These are phyloP conservation scores for Fomitopsis schrenkii DNA, from an alignment of 1,284 basidiomycete species.

Conservation along the genomic window DNA sequence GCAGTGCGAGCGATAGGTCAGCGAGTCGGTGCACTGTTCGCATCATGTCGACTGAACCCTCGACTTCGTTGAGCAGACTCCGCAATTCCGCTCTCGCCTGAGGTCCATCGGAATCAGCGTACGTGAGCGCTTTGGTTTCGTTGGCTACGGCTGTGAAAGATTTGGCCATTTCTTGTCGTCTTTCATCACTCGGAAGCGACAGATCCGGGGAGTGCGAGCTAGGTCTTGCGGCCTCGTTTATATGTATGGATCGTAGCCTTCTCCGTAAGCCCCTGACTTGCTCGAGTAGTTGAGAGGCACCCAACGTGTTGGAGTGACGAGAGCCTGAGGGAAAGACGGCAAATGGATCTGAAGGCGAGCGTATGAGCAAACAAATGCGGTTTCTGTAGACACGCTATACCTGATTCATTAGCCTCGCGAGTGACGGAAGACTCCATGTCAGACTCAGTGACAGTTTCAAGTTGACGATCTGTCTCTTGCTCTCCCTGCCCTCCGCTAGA, in stretches of 20 bases:
- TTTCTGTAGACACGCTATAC: not conserved
- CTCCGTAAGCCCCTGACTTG: conserved; percentile 41
- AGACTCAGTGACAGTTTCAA: conserved; percentile 18
- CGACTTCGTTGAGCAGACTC: conserved; percentile 56
- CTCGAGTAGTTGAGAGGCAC: conserved; percentile 25
- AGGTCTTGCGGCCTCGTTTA: conserved; percentile 51
- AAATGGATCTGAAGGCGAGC: conserved; percentile 50
- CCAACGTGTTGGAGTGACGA: conserved; percentile 17
- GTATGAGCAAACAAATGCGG: not conserved
- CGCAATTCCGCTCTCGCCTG: conserved; percentile 51
- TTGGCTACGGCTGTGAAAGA: conserved; percentile 43
- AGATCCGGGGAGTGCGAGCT: conserved; percentile 32
- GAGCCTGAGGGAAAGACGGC: conserved; percentile 31
- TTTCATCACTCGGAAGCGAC: conserved; percentile 48
- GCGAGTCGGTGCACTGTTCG: conserved; percentile 49
- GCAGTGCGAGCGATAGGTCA: conserved; percentile 43
- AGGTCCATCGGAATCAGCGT: conserved; percentile 32
- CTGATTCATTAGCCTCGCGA: not conserved
- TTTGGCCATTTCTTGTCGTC: conserved; percentile 38
- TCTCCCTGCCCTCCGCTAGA: not conserved
- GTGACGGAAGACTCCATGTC: conserved; percentile 7
- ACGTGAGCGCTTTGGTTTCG: conserved; percentile 46
- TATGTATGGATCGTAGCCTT: conserved; percentile 55
- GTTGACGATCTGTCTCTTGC: not conserved
- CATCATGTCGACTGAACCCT: conserved; percentile 45